Evolutionary conservation across 306 rosid species (phyloP), one percentile per base, ranked within the genome.

Genomic region (Canavalia gladiata): DNA sequence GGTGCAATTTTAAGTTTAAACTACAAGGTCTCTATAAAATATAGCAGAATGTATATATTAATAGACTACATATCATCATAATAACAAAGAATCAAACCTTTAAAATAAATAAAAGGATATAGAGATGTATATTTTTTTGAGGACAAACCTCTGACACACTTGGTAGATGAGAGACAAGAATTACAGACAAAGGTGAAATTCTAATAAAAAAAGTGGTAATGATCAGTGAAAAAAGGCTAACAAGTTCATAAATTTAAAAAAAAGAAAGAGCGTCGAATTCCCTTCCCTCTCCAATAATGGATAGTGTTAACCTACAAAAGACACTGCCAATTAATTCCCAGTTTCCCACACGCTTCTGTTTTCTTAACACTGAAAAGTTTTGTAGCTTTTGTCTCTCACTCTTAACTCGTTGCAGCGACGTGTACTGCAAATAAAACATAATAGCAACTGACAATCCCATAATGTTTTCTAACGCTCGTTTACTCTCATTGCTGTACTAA

Each of bases 141-240:
- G 80, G 85, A 85, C 55, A 69, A 92, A 83, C 29, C 63, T 87
- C 99, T 90, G 96, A 95, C 97, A 93, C 81, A 75, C 86, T 91
- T 90, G 96, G 88, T 37, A 82, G 87, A 88, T 85, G 86, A 83
- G 73, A 81, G 81, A 84, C 91, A 85, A 84, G 43, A 37, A 78
- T 76, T 68, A 82, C 76, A 69, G 74, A 87, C 91, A 87, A 76
- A 33, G 34, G 58, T 74, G 58, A 84, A 75, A 84, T 64, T 67
- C 29, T 13, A 42, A 35, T 59, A 18, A 18, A 60, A 59, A 52
- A 46, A 46, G 77, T 70, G 67, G 62, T 72, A 68, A 88, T 77
- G 59, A 86, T 82, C 74, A 74, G 12, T 35, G 12, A 18, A 2
- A 51, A 77, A 73, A 83, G 68, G 33, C 37, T 63, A 54, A 67